phyloP scores from a whole-genome alignment of 495 filamentous ascomycete species.

The Neurospora intermedia region DNA sequence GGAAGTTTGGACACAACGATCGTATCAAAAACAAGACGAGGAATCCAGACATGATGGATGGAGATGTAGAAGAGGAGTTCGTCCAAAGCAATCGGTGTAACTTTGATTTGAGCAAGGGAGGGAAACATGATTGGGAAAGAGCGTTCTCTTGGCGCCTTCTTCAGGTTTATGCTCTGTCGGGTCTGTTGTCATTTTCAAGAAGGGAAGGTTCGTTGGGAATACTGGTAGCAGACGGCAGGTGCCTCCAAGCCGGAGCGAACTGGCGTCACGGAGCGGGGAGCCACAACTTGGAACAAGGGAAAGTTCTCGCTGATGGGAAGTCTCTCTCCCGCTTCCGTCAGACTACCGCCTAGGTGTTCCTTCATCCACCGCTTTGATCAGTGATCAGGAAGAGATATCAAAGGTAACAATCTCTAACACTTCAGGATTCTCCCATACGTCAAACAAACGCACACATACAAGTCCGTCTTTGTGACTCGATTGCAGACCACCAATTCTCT shows the following conservation, averaged over 20 bases:
- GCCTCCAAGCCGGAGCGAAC: background rate
- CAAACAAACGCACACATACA: background rate
- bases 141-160: background rate
- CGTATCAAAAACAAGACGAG: background rate
- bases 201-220: background rate
- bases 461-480: background rate
- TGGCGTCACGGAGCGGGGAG: background rate
- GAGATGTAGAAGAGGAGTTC: background rate
- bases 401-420: background rate
- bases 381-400: background rate
- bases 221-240: background rate
- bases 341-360: too few species aligned
- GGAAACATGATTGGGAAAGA: too few species aligned
- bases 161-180: background rate
- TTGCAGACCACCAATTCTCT: background rate
- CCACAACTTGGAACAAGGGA: background rate
- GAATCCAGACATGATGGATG: background rate
- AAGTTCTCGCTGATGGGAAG: background rate
- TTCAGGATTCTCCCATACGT: too few species aligned
- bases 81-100: background rate
- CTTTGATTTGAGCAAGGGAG: background rate
- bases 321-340: too few species aligned
- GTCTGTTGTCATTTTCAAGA: background rate
- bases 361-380: background rate
- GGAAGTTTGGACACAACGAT: background rate